Evolutionary conservation across 225 moss, liverwort and hornwort genomes (phyloP).

Genomic region (Physcomitrium patens): DNA sequence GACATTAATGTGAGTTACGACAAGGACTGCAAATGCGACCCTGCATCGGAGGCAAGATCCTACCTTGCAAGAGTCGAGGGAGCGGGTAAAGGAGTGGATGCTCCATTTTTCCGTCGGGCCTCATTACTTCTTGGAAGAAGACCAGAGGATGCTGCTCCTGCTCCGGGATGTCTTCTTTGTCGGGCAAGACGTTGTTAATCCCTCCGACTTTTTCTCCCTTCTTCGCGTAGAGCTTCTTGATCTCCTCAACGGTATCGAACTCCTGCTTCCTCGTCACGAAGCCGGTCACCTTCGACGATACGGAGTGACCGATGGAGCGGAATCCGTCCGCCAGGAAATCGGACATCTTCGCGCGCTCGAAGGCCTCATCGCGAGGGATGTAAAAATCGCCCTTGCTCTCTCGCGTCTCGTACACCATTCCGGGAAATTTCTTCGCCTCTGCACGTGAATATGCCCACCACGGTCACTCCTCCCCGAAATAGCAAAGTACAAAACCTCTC

Average conservation of each 20-base stretch:
- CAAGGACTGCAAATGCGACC: too few relatives aligned
- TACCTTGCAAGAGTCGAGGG: conserved; percentile 44
- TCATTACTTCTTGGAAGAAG: conserved; percentile 31
- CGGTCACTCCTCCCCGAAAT: too few relatives aligned
- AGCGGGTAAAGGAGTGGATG: conserved; percentile 40
- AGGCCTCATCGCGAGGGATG: conserved; percentile 58
- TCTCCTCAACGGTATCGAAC: conserved; percentile 24
- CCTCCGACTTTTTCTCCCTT: conserved; percentile 21
- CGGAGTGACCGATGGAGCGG: conserved; percentile 22
- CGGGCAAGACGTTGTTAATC: conserved; percentile 25
- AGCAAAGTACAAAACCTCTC: too few relatives aligned
- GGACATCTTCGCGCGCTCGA: conserved; percentile 46
- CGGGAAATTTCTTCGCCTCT: conserved; percentile 6
- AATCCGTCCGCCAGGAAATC: conserved; percentile 40
- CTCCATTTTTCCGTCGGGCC: conserved; percentile 28
- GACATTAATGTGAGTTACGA: too few relatives aligned
- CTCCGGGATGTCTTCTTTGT: conserved; percentile 1
- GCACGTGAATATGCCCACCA: neutral
- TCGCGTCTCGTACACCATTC: conserved; percentile 14
- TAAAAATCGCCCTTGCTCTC: conserved; percentile 30
- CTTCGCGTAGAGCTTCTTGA: conserved; percentile 36
- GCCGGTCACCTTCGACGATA: neutral
- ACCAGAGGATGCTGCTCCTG: conserved; percentile 17
- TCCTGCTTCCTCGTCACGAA: conserved; percentile 1
- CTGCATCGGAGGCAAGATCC: neutral